phyloP scores from a whole-genome alignment of 257 asterid species.

The Fraxinus anomala region DNA sequence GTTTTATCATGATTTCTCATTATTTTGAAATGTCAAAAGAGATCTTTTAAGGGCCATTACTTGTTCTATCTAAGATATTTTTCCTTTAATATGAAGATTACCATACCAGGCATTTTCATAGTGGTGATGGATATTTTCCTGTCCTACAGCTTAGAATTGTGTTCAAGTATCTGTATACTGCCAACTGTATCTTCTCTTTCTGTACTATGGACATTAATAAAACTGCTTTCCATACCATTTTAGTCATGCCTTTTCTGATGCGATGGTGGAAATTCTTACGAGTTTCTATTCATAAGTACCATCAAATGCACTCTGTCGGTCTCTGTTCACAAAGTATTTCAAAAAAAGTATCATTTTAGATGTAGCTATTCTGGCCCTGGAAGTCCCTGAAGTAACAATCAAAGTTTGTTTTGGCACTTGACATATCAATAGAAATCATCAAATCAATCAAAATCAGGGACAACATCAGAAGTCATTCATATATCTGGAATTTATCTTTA shows the following conservation, averaged over 20 bases:
- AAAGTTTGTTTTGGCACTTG: background rate
- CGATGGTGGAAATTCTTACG: background rate
- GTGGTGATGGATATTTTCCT: conserved; percentile 10
- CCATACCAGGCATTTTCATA: conserved; percentile 13
- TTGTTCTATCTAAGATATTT: conserved; percentile 7
- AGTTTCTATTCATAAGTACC: conserved; percentile 7
- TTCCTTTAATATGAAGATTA: background rate
- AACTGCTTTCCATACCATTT: background rate
- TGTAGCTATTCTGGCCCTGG: background rate
- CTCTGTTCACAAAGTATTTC: background rate
- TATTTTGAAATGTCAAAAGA: conserved; percentile 16
- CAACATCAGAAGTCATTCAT: background rate
- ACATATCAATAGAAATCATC: background rate
- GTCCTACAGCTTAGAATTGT: conserved; percentile 1
- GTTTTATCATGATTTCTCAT: conserved; percentile 2
- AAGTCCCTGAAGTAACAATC: background rate
- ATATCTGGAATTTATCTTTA: no score
- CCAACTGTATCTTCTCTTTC: conserved; percentile 10
- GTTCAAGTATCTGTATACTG: conserved; percentile 24
- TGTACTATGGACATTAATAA: conserved; percentile 7
- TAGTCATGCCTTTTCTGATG: background rate
- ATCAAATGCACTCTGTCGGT: background rate
- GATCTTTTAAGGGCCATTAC: conserved; percentile 22
- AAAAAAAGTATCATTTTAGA: background rate
- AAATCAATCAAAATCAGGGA: background rate